These are phyloP conservation scores for Colletotrichum kahawae DNA, from an alignment of 2,329 filamentous ascomycete genomes.

Conservation along the genomic window DNA sequence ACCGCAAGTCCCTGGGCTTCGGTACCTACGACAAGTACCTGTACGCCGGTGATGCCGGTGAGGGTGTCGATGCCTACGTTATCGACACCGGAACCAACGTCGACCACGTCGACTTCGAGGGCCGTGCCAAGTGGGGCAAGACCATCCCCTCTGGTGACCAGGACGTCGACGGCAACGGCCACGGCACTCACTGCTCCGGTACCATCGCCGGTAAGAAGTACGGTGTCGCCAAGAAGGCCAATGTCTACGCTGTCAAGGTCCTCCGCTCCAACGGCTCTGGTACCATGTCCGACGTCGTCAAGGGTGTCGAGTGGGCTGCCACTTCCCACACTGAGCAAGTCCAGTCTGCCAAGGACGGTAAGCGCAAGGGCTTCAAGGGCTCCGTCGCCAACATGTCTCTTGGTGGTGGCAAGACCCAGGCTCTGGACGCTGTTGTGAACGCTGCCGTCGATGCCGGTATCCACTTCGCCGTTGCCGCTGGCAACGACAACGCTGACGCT, in stretches of 20 bases:
- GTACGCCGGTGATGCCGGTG: conserved; percentile 85
- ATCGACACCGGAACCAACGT: conserved; percentile 97
- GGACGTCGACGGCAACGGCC: conserved; percentile 94
- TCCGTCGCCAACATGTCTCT: conserved; percentile 99
- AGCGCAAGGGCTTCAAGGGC: conserved; percentile 98
- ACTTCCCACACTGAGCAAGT: conserved; percentile 78
- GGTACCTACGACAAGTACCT: conserved; percentile 98
- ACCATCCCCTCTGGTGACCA: conserved; percentile 86
- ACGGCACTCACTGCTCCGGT: conserved; percentile 98
- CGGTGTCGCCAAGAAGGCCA: conserved; percentile 98
- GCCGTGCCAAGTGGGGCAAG: conserved; percentile 94
- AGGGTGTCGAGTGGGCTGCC: conserved; percentile 95
- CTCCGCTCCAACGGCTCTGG: conserved; percentile 96
- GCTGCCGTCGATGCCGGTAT: conserved; percentile 90
- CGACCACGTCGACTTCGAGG: conserved; percentile 96
- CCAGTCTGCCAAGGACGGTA: conserved; percentile 80
- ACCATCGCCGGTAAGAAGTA: conserved; percentile 99
- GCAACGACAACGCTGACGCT: conserved; percentile 98
- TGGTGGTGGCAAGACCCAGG: conserved; percentile 93
- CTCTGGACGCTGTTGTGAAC: conserved; percentile 91
- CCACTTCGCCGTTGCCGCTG: conserved; percentile 97
- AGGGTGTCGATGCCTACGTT: conserved; percentile 98
- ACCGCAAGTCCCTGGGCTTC: conserved; percentile 86
- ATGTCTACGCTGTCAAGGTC: conserved; percentile 97
- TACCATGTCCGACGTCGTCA: conserved; percentile 98